Evolutionary conservation across 2,329 filamentous ascomycete species (phyloP).

Genomic region (Iodosphaeria phyllophila): DNA sequence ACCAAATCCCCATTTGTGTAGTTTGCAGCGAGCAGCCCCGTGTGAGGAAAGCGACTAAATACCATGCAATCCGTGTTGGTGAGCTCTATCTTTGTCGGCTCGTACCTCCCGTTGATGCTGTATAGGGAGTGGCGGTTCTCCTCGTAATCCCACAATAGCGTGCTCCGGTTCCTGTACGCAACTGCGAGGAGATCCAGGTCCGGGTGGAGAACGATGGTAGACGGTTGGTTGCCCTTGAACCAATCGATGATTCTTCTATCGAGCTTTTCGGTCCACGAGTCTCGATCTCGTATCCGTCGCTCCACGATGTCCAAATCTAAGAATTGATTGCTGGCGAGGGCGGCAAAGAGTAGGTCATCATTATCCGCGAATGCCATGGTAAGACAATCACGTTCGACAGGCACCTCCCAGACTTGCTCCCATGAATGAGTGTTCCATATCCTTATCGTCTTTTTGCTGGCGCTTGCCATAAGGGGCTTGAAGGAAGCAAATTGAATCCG

Average conservation of each 20-base stretch:
- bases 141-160: not conserved
- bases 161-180: not conserved
- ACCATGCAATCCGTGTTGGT: slow-evolving; percentile 1
- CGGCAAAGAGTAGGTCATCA: slow-evolving; percentile 2
- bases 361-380: slow-evolving; percentile 2
- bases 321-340: slow-evolving; percentile 1
- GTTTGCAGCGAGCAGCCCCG: slow-evolving; percentile 1
- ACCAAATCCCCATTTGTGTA: slow-evolving; percentile 2
- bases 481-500: slow-evolving; percentile 1
- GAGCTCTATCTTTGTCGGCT: not conserved
- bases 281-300: not conserved
- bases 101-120: not conserved
- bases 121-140: not conserved
- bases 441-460: slow-evolving; percentile 1
- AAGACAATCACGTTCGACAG: not conserved
- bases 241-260: slow-evolving; percentile 1
- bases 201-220: slow-evolving; percentile 1
- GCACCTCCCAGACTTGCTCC: slow-evolving; percentile 2
- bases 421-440: slow-evolving; percentile 3
- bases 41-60: slow-evolving; percentile 2
- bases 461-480: slow-evolving; percentile 1
- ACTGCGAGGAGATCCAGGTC: slow-evolving; percentile 1
- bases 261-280: slow-evolving; percentile 2
- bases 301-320: slow-evolving; percentile 1
- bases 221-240: not conserved